Percentiles rank a stretch among this genome's conserved stretches.
These are phyloP conservation scores for Brassica balearica DNA, from an alignment of 441 rosid species.

Conservation along the genomic window DNA sequence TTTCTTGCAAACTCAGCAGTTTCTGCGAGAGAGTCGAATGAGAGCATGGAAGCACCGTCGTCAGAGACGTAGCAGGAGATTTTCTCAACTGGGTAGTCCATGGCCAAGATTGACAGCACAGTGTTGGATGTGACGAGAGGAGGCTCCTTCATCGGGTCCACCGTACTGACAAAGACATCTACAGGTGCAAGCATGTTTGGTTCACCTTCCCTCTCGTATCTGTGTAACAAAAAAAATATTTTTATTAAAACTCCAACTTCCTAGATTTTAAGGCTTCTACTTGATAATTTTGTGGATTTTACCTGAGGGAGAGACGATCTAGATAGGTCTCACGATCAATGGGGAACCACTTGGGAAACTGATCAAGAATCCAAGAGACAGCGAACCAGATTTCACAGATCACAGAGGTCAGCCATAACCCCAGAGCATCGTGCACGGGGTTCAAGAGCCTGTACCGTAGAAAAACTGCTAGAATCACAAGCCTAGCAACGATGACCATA, in stretches of 20 bases:
- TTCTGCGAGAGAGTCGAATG: slow-evolving; percentile 82
- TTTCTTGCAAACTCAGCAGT: slow-evolving; percentile 82
- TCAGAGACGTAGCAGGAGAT: slow-evolving; percentile 92
- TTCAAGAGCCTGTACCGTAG: slow-evolving; percentile 83
- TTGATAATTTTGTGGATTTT: no score
- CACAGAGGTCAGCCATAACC: slow-evolving; percentile 91
- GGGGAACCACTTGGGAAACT: slow-evolving; percentile 96
- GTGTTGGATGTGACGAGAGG: slow-evolving; percentile 94
- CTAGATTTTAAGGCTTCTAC: no score
- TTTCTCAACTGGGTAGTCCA: slow-evolving; percentile 94
- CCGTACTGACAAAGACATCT: slow-evolving; percentile 93
- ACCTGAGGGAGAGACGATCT: slow-evolving; percentile 92
- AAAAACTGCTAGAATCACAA: slow-evolving; percentile 70
- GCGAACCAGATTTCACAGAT: slow-evolving; percentile 97
- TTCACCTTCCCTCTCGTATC: slow-evolving; percentile 90
- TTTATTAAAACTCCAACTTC: slow-evolving; percentile 6
- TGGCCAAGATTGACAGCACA: slow-evolving; percentile 80
- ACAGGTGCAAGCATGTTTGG: slow-evolving; percentile 80
- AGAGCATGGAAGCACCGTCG: slow-evolving; percentile 95
- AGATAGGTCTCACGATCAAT: slow-evolving; percentile 91
- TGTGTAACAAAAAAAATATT: slow-evolving; percentile 39
- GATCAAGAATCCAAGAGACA: slow-evolving; percentile 94
- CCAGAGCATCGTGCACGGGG: slow-evolving; percentile 88
- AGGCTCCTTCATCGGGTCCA: slow-evolving; percentile 98
- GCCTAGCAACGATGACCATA: slow-evolving; percentile 89